Evolutionary conservation across 2,329 filamentous ascomycete species (phyloP), one percentile per base, ranked within the genome.

Genomic region (Monosporascus sp.): DNA sequence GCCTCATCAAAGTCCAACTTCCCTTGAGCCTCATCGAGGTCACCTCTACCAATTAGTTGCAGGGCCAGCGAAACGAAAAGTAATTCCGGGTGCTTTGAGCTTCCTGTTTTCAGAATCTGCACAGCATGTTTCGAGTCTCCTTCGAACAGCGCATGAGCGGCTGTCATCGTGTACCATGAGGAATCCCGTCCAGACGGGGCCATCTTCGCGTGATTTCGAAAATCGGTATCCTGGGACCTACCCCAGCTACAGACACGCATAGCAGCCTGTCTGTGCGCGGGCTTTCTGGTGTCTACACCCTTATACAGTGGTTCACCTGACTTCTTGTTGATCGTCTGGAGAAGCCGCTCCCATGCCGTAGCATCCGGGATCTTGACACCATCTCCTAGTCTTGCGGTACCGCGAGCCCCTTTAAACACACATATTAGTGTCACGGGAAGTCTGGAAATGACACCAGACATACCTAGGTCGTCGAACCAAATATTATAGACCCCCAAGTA

Each of bases 161-260:
- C 87, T 11, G 86, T 85, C 77, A 88, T 89, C 49, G 90, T 91
- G 64, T 88, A 76, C 58, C 74, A 74, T 2, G 77, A 76, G 1
- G 78, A 81, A n/a, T 74, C 76, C 58, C 75, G 76, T 54, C 77
- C 77, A 1, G 75, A 71, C 27, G 68, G 70, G 8, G 73, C 72
- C 31, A 69, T 65, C 70, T 77, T 74, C 17, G 70, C 63, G 22
- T 74, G 75, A 44, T 75, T 70, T 14, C 71, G 69, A 43, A 77
- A 73, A 45, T 77, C 63, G 3, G 68, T 52, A 61, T 76, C 71
- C 60, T 78, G 64, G 54, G 80, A 74, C 70, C 84, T 77, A 22
- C 87, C 84, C 84, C 87, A 90, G 48, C 83, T 80, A 63, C 87
- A 92, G 20, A 92, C 83, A 37, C 87, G 83, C 5, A 94, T 78